Evolutionary conservation across 129 eudicot species (phyloP), one percentile per base, ranked within the genome.

Genomic region (Flaveria robusta): DNA sequence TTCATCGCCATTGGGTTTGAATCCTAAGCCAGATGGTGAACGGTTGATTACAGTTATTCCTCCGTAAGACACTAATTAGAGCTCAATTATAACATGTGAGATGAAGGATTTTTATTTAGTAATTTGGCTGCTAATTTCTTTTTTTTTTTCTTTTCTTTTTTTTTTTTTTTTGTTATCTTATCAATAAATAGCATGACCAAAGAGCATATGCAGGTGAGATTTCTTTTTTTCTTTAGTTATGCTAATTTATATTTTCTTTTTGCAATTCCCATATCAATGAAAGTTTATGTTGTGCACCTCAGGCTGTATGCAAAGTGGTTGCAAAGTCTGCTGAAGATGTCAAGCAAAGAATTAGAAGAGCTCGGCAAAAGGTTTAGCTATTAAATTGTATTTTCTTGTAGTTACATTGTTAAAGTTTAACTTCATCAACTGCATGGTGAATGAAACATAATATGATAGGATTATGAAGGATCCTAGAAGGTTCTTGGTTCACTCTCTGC

Each of bases 271-370:
- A 22, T 65, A 11, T 52, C 47, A 63, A 63, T 71, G 23, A 65
- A 27, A 15, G 52, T 52, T 74, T 65, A 72, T 52, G 69, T 16
- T 31, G 54, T 71, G 41, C 74, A 69, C 64, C 39, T 70, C 83
- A 93, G 98, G 98, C 93, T 20, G 91, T 93, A 55, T 88, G 97
- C 79, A 93, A 88, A 76, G 86, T 91, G 83, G 97, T 93, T 72
- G 82, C 96, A 58, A 93, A 91, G 86, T 85, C 97, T 41, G 77
- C 88, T 63, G 98, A 93, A 91, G 98, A 90, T 77, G 93, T 85
- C 72, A 90, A 93, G 65, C 98, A 87, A 83, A 88, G 98, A 81
- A 85, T 93, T 67, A 82, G 97, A 86, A 85, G 98, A 88, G 87
- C 97, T 39, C 88, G 98, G 47, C 97, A 93, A 82, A 93, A 93